These are phyloP conservation scores for Skeletonema marinoi DNA, from an alignment of 108 stramenopile species.

Conservation along the genomic window DNA sequence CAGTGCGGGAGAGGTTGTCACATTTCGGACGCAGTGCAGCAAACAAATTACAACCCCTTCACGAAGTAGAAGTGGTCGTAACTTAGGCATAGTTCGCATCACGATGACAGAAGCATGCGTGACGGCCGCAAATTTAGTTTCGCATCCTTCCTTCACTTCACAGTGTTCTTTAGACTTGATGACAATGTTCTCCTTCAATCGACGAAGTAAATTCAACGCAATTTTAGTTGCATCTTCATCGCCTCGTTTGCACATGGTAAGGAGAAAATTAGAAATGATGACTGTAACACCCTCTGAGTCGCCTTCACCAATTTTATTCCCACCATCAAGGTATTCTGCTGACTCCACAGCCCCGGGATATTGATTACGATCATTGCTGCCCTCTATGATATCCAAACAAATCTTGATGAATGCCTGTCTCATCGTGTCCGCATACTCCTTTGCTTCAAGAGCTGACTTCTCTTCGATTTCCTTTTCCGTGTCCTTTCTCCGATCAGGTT, in stretches of 20 bases:
- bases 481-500: conserved; percentile 20
- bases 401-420: conserved; percentile 16
- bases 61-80: conserved; percentile 59
- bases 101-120: conserved; percentile 75
- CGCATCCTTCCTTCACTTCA: conserved; percentile 43
- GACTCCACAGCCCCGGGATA: conserved; percentile 6
- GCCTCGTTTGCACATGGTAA: conserved; percentile 61
- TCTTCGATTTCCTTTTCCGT: conserved; percentile 44
- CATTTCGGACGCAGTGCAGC: conserved; percentile 53
- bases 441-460: conserved; percentile 30
- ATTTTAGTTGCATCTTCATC: conserved; percentile 52
- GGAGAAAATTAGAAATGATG: conserved; percentile 72
- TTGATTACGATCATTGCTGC: conserved; percentile 5
- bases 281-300: conserved; percentile 73
- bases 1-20: conserved; percentile 20
- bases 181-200: conserved; percentile 43
- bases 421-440: conserved; percentile 44
- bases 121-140: conserved; percentile 53
- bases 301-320: conserved; percentile 20
- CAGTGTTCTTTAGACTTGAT: conserved; percentile 36
- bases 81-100: conserved; percentile 66
- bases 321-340: conserved; percentile 15
- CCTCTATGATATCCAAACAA: conserved; percentile 32
- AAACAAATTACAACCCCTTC: conserved; percentile 53
- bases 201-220: conserved; percentile 42